These are phyloP conservation scores for Zymoseptoria passerinii DNA, from an alignment of 2,329 filamentous ascomycete species.

Conservation along the genomic window DNA sequence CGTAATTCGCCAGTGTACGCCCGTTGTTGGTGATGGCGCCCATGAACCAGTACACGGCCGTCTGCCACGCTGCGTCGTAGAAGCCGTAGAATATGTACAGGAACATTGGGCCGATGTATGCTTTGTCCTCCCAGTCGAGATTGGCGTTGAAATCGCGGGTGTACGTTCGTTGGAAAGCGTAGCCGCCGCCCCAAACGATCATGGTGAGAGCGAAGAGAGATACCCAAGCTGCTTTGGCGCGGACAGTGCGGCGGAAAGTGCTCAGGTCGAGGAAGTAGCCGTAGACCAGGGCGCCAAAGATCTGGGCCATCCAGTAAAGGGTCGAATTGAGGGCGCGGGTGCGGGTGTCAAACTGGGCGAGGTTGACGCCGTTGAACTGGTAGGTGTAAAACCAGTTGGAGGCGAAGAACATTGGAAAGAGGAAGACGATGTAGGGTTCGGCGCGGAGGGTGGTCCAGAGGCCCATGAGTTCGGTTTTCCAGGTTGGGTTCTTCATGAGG, in stretches of 20 bases:
- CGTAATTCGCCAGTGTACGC: conserved; percentile 84
- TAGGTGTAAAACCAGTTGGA: conserved; percentile 77
- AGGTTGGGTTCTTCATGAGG: conserved; percentile 83
- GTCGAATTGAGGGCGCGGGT: conserved; percentile 69
- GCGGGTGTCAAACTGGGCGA: conserved; percentile 61
- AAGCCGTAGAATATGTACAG: conserved; percentile 86
- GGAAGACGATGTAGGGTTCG: conserved; percentile 63
- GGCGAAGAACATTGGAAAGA: conserved; percentile 76
- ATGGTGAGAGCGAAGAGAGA: conserved; percentile 63
- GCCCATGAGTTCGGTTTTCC: conserved; percentile 69
- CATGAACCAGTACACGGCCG: conserved; percentile 91
- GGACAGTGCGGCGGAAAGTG: conserved; percentile 52
- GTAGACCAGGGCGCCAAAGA: conserved; percentile 64
- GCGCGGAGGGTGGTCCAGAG: conserved; percentile 62
- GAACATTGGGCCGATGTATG: conserved; percentile 73
- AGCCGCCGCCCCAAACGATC: conserved; percentile 75
- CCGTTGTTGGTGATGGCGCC: conserved; percentile 86
- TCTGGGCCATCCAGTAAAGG: conserved; percentile 69
- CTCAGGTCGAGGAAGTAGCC: conserved; percentile 60
- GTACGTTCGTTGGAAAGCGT: conserved; percentile 62
- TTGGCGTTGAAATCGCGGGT: conserved; percentile 34
- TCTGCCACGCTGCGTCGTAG: conserved; percentile 86
- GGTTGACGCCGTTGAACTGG: conserved; percentile 68
- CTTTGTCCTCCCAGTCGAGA: conserved; percentile 58
- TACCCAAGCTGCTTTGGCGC: conserved; percentile 57